These are phyloP conservation scores for Nannizzia gypsea DNA, from an alignment of 2,329 filamentous ascomycete species.

Conservation along the genomic window DNA sequence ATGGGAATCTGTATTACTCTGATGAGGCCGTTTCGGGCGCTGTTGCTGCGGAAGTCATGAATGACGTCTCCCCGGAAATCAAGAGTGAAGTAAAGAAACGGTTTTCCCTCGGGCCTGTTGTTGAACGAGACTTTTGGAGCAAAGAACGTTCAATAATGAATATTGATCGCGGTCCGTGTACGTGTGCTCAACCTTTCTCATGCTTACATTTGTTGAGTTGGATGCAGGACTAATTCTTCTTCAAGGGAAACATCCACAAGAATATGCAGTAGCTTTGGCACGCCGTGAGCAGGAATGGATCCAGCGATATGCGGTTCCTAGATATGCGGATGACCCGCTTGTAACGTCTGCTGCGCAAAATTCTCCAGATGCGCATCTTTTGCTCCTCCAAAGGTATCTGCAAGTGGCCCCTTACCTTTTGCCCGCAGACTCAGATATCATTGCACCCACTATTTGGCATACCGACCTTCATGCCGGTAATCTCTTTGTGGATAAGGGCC, in stretches of 20 bases:
- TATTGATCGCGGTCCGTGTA: slow-evolving; percentile 32
- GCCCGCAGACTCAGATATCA: not conserved
- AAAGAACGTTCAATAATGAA: slow-evolving; percentile 16
- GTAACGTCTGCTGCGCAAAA: slow-evolving; percentile 5
- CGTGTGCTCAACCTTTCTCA: slow-evolving; percentile 6
- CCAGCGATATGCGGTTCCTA: not conserved
- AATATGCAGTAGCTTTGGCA: slow-evolving; percentile 6
- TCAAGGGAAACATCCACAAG: slow-evolving; percentile 7
- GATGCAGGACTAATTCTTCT: no score
- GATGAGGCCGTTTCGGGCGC: slow-evolving; percentile 10
- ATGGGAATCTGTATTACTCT: slow-evolving; percentile 20
- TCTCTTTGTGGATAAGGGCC: slow-evolving; percentile 8
- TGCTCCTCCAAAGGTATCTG: slow-evolving; percentile 8
- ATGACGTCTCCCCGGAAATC: not conserved
- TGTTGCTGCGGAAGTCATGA: slow-evolving; percentile 14
- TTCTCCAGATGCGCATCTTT: slow-evolving; percentile 1
- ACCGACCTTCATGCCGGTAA: slow-evolving; percentile 8
- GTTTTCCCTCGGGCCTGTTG: slow-evolving; percentile 22
- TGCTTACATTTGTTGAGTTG: not conserved
- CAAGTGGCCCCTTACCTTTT: slow-evolving; percentile 3
- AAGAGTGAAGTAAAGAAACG: not conserved
- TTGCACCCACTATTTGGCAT: slow-evolving; percentile 7
- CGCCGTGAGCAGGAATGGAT: slow-evolving; percentile 9
- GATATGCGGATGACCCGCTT: slow-evolving; percentile 4
- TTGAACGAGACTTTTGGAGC: slow-evolving; percentile 22